These are phyloP conservation scores for Cubamyces lactineus DNA, from an alignment of 768 basidiomycete genomes.

Conservation along the genomic window DNA sequence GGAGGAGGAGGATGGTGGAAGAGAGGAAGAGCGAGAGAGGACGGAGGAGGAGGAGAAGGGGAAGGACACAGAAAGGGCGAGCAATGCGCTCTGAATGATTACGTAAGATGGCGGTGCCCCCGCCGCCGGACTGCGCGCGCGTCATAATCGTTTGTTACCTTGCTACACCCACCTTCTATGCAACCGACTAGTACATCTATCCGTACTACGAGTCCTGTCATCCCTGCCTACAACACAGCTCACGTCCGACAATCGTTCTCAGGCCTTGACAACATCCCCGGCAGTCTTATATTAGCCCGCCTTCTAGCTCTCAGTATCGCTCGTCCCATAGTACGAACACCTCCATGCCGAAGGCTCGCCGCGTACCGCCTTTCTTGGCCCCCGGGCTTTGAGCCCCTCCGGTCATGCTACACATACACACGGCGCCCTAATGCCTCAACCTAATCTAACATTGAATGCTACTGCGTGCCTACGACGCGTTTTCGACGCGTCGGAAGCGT, in stretches of 20 bases:
- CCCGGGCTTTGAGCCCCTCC: neutral
- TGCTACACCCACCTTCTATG: neutral
- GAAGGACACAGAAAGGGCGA: constrained; percentile 20
- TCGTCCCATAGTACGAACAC: neutral
- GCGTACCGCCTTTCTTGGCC: constrained; percentile 14
- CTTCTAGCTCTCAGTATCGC: neutral
- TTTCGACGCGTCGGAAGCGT: too few species aligned
- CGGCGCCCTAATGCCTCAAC: neutral
- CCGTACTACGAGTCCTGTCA: neutral
- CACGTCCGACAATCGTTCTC: neutral
- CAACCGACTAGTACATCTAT: too few species aligned
- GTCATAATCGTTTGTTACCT: neutral
- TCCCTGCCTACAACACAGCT: neutral
- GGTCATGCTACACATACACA: neutral
- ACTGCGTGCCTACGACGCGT: neutral
- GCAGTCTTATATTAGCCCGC: neutral
- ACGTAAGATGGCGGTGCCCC: constrained; percentile 23
- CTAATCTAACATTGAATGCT: neutral
- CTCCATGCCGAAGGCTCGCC: constrained; percentile 4
- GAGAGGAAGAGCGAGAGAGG: neutral
- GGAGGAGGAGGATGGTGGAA: neutral
- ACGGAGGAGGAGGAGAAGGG: constrained; percentile 11
- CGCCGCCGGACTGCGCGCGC: constrained; percentile 17
- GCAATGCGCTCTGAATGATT: constrained; percentile 19
- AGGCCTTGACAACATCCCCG: constrained; percentile 2